phyloP scores from a whole-genome alignment of 768 basidiomycete species.

The Galerina marginata region DNA sequence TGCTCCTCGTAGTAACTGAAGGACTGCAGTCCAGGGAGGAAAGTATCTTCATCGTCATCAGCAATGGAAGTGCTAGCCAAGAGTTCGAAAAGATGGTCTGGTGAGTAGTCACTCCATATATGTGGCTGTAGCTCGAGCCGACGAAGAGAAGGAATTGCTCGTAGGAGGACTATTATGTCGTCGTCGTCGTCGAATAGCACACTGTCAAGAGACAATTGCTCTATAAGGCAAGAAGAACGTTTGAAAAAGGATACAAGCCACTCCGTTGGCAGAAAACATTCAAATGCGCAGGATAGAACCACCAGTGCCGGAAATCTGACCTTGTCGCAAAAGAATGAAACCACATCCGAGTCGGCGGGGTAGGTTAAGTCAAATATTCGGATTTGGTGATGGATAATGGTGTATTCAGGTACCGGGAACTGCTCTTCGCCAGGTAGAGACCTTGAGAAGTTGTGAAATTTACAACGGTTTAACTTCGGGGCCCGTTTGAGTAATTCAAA shows the following conservation, averaged over 20 bases:
- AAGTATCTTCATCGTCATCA: background rate
- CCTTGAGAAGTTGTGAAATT: background rate
- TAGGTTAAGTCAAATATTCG: background rate
- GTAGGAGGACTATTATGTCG: background rate
- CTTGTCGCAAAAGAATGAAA: background rate
- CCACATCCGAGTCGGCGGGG: too few species aligned
- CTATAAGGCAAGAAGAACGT: background rate
- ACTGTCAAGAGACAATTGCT: background rate
- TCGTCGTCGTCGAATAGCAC: background rate
- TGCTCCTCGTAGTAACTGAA: background rate
- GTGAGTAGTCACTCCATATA: rapidly evolving
- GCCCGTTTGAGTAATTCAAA: background rate
- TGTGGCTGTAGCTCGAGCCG: background rate
- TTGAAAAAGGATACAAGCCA: background rate
- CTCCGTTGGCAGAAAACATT: background rate
- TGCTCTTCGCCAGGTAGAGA: background rate
- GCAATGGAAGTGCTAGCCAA: background rate
- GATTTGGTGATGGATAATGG: background rate
- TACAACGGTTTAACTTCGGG: background rate
- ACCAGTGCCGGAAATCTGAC: background rate
- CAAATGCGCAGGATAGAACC: background rate
- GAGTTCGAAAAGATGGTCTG: background rate
- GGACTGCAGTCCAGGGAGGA: background rate
- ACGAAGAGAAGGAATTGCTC: background rate
- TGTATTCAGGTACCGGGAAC: background rate